Evolutionary conservation across 2,329 filamentous ascomycete species (phyloP), one percentile per base, ranked within the genome.

Genomic region (Ambrosiella cleistominuta): DNA sequence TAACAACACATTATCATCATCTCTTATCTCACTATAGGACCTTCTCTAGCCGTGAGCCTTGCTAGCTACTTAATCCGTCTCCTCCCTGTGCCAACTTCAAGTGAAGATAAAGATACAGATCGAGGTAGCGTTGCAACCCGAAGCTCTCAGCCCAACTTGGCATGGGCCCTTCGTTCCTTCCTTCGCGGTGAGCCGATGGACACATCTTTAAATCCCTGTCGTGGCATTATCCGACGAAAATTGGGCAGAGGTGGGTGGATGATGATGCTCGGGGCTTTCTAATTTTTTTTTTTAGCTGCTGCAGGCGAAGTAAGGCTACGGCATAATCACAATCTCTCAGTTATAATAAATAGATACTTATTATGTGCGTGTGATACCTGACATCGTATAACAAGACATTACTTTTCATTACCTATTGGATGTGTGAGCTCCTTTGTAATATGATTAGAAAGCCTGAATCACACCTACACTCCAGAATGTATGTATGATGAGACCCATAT

Each of bases 61-160:
- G 27, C 27, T 27, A 3, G 27, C 27, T 27, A 27, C 27, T 27
- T 27, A 5, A 27, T 5, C 27, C 4, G 27, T 5, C 27, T 27
- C 27, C 27, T 27, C 27, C 27, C 27, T 27, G 4, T 27, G 27
- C 27, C 15, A 52, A 12, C 17, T 19, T 27, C 17, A 52, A 52
- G n/a, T 42, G n/a, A n/a, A 54, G 17, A n/a, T 40, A 54, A 19
- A 51, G 36, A 50, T 15, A 57, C 17, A 54, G 45, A 39, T 45
- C 42, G 19, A 50, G 4, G 45, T 27, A 59, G 47, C 38, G 54
- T 57, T 56, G 54, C 58, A 59, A 53, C 58, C 58, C 57, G 57
- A 55, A 15, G 17, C 49, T 42, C 57, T 55, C 27, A 55, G 53
- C 53, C 53, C 45, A 56, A 53, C 38, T n/a, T 51, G 49, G 51